A percentile compares a stretch with the other conserved stretches of the same genome.
These are phyloP conservation scores for Bisporella sp. DNA, from an alignment of 2,329 filamentous ascomycete genomes.

Conservation along the genomic window DNA sequence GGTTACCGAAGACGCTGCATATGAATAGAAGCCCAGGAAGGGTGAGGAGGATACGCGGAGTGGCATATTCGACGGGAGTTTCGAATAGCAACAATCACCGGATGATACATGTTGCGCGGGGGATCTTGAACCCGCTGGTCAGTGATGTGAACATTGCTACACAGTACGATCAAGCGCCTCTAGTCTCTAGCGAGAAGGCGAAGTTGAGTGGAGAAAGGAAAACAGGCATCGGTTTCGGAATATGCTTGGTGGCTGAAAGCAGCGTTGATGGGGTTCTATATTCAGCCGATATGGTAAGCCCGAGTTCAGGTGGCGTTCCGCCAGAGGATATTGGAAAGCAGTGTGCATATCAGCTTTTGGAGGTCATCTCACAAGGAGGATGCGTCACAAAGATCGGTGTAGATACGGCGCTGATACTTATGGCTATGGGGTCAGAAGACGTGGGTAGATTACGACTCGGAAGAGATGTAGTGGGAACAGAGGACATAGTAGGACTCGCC, in stretches of 20 bases:
- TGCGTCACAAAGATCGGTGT: conserved; percentile 69
- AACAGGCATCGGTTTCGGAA: conserved; percentile 83
- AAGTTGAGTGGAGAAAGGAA: conserved; percentile 53
- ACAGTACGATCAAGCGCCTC: conserved; percentile 62
- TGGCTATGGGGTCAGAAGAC: conserved; percentile 98
- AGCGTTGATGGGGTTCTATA: conserved; percentile 74
- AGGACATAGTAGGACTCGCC: conserved; percentile 72
- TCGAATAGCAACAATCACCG: conserved; percentile 87
- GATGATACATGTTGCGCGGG: conserved; percentile 87
- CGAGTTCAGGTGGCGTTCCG: conserved; percentile 71
- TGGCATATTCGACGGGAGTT: conserved; percentile 89
- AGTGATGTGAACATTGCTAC: conserved; percentile 87
- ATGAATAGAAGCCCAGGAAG: conserved; percentile 73
- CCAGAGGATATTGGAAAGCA: conserved; percentile 86
- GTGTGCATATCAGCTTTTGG: conserved; percentile 84
- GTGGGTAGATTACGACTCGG: conserved; percentile 81
- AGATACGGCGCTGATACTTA: conserved; percentile 72
- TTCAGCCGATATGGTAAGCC: conserved; percentile 73
- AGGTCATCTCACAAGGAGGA: conserved; percentile 74
- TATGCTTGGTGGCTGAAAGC: conserved; percentile 89
- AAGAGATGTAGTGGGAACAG: conserved; percentile 71
- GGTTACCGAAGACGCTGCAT: conserved; percentile 90
- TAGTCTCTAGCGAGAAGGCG: conserved; percentile 46
- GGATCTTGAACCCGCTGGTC: conserved; percentile 78
- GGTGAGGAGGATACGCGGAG: conserved; percentile 83